These are phyloP conservation scores for Diaporthe ilicicola DNA, from an alignment of 2,329 filamentous ascomycete genomes.

Conservation along the genomic window DNA sequence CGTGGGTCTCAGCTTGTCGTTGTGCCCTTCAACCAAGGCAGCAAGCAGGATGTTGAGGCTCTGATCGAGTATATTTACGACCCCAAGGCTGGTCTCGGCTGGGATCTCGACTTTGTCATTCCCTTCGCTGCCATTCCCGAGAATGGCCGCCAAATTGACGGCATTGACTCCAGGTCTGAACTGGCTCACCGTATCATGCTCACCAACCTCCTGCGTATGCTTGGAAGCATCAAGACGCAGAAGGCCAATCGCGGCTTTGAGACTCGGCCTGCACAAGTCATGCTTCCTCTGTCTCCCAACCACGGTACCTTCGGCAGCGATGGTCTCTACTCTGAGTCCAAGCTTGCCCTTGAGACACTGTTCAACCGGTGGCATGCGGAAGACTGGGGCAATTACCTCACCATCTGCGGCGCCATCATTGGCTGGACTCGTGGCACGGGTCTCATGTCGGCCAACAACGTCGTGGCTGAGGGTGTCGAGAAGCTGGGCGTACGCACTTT, in stretches of 20 bases:
- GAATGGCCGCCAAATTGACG: constrained; percentile 96
- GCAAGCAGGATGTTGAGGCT: constrained; percentile 96
- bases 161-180: constrained; percentile 96
- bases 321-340: constrained; percentile 97
- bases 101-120: constrained; percentile 96
- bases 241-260: constrained; percentile 90
- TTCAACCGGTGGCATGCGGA: constrained; percentile 99
- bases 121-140: constrained; percentile 98
- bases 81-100: constrained; percentile 92
- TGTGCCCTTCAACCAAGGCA: constrained; percentile 98
- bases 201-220: constrained; percentile 91
- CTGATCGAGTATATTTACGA: constrained; percentile 97
- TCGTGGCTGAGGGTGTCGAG: constrained; percentile 96
- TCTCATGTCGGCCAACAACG: constrained; percentile 97
- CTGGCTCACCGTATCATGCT: constrained; percentile 99
- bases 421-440: constrained; percentile 99
- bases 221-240: constrained; percentile 89
- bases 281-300: constrained; percentile 94
- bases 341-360: constrained; percentile 93
- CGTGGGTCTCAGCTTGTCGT: constrained; percentile 96
- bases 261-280: constrained; percentile 95
- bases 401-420: constrained; percentile 97
- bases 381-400: constrained; percentile 96
- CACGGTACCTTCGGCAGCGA: constrained; percentile 99
- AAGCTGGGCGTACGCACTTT: constrained; percentile 97